phyloP scores from a whole-genome alignment of 2,329 filamentous ascomycete species.

The Paecilomyces variotii region DNA sequence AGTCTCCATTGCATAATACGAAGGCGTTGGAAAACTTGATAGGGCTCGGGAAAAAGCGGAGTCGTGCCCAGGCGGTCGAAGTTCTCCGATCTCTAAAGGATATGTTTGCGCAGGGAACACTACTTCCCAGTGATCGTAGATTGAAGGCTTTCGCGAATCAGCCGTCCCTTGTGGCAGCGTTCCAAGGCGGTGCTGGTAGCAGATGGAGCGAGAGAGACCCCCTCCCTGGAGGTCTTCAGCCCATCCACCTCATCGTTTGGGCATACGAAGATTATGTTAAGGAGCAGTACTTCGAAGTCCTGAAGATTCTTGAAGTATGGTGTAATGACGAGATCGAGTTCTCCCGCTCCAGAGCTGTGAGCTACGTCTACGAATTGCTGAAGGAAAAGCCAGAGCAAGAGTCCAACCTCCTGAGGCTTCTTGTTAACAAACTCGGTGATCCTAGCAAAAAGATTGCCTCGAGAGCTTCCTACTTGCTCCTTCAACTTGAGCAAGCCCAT shows the following conservation, averaged over 20 bases:
- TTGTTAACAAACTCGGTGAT: conserved; percentile 96
- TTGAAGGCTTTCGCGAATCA: conserved; percentile 73
- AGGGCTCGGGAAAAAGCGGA: conserved; percentile 80
- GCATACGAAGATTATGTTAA: conserved; percentile 94
- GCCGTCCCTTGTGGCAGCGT: conserved; percentile 61
- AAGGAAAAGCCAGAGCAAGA: conserved; percentile 98
- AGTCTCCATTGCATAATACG: conserved; percentile 87
- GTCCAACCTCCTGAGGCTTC: conserved; percentile 77
- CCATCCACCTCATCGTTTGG: conserved; percentile 77
- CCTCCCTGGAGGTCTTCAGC: conserved; percentile 65
- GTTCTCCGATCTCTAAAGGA: conserved; percentile 92
- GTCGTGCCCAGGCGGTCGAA: conserved; percentile 82
- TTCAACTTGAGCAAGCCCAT: conserved; percentile 82
- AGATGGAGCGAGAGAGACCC: conserved; percentile 62
- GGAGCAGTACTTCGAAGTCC: conserved; percentile 81
- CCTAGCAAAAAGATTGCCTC: conserved; percentile 93
- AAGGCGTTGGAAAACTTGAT: conserved; percentile 83
- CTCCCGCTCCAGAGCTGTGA: conserved; percentile 76
- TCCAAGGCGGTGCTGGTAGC: conserved; percentile 54
- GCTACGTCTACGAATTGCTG: conserved; percentile 83
- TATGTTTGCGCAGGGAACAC: conserved; percentile 78
- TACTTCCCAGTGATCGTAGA: conserved; percentile 76
- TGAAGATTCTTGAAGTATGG: conserved; percentile 87
- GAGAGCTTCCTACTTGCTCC: conserved; percentile 81
- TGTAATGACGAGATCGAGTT: conserved; percentile 94